phyloP scores from a whole-genome alignment of 139 green algal genomes.

The Ettlia oleoabundans region DNA sequence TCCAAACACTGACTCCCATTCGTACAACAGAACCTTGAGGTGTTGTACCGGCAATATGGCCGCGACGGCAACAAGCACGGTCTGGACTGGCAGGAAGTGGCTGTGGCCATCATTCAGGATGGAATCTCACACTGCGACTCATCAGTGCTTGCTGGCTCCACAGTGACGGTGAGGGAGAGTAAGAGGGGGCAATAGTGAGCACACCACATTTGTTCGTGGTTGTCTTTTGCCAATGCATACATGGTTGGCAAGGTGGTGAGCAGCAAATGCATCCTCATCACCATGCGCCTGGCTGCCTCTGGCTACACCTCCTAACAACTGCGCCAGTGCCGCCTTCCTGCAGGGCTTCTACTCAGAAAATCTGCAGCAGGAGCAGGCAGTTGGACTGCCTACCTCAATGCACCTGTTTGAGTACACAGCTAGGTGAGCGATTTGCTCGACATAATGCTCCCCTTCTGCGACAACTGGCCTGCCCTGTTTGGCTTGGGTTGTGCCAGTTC shows the following conservation, averaged over 20 bases:
- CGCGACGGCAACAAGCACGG: constrained; percentile 45
- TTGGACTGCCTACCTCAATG: constrained; percentile 41
- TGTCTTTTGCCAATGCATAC: no score
- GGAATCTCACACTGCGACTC: constrained; percentile 31
- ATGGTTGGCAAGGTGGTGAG: no score
- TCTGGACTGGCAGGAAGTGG: constrained; percentile 55
- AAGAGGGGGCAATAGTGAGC: no score
- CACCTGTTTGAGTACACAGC: constrained; percentile 60
- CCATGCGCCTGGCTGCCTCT: no score
- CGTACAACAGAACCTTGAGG: constrained; percentile 42
- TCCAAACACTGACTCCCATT: no score
- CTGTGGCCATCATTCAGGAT: constrained; percentile 50
- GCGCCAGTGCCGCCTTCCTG: no score
- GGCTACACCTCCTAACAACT: no score
- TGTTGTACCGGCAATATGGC: constrained; percentile 50
- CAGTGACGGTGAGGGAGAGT: constrained; percentile 16
- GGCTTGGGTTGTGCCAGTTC: background rate
- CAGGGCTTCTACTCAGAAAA: constrained; percentile 50
- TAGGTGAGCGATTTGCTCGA: background rate
- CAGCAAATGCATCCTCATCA: background rate
- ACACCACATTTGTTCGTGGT: background rate
- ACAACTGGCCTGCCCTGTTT: background rate
- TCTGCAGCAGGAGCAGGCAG: constrained; percentile 37
- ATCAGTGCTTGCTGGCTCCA: constrained; percentile 40
- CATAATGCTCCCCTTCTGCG: background rate